Evolutionary conservation across 2,329 filamentous ascomycete species (phyloP).

Genomic region (Curvularia hawaiiensis): DNA sequence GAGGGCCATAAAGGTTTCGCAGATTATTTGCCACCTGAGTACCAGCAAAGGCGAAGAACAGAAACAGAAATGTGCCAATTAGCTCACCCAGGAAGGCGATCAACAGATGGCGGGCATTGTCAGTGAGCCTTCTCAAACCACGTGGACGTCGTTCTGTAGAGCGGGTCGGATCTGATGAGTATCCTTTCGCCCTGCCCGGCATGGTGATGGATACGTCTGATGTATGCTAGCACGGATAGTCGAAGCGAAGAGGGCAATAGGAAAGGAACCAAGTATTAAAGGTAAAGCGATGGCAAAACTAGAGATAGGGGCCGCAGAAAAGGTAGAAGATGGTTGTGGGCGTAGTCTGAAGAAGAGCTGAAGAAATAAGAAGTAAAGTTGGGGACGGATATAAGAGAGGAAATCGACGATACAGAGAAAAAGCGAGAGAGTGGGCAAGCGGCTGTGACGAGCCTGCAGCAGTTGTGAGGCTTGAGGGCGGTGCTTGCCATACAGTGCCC

Average conservation of each 20-base stretch:
- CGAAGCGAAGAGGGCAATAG: slow-evolving; percentile 35
- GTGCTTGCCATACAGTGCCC: not conserved
- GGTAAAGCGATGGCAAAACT: not conserved
- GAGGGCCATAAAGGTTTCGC: slow-evolving; percentile 33
- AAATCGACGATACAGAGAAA: not conserved
- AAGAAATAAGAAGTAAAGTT: not conserved
- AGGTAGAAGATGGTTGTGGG: slow-evolving; percentile 6
- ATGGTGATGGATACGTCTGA: slow-evolving; percentile 45
- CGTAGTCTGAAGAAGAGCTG: not conserved
- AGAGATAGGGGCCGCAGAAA: not conserved
- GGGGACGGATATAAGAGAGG: not conserved
- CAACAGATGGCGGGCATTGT: slow-evolving; percentile 50
- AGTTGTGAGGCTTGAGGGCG: not conserved
- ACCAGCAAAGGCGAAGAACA: slow-evolving; percentile 49
- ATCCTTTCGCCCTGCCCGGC: slow-evolving; percentile 46
- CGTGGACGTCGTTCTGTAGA: slow-evolving; percentile 47
- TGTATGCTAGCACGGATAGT: slow-evolving; percentile 42
- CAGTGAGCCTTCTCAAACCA: slow-evolving; percentile 52
- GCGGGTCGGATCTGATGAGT: slow-evolving; percentile 39
- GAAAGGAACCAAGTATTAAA: slow-evolving; percentile 7
- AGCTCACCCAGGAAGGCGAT: slow-evolving; percentile 53
- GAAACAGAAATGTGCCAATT: slow-evolving; percentile 48
- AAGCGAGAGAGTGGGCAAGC: not conserved
- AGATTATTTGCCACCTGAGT: slow-evolving; percentile 47
- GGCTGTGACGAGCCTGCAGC: not conserved